A percentile compares a stretch with the other conserved stretches of the same genome.
phyloP scores from a whole-genome alignment of 2,329 filamentous ascomycete genomes.

The Ophiocordyceps unilateralis region DNA sequence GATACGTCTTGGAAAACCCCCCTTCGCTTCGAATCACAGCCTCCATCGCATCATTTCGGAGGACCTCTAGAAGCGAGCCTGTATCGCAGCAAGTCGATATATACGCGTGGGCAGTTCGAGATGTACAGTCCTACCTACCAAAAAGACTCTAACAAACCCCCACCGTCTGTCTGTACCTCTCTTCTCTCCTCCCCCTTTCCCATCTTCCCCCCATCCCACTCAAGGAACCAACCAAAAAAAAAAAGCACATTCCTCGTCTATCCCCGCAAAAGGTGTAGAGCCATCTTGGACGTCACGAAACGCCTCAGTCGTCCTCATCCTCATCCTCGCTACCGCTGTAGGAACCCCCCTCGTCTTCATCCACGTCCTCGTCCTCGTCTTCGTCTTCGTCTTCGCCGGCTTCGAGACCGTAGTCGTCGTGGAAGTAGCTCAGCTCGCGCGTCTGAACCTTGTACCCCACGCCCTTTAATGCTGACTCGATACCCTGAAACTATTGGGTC shows the following conservation, averaged over 20 bases:
- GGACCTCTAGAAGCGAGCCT: not conserved
- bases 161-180: too few relatives aligned
- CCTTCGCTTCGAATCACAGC: too few relatives aligned
- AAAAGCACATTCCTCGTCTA: too few relatives aligned
- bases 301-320: not conserved
- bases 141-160: not conserved
- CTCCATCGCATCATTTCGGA: too few relatives aligned
- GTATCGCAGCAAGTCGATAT: not conserved
- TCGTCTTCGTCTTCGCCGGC: slow-evolving; percentile 37
- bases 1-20: too few relatives aligned
- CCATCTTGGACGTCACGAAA: too few relatives aligned
- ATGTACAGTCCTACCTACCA: not conserved
- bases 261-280: too few relatives aligned
- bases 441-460: slow-evolving; percentile 67
- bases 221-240: not conserved
- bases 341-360: slow-evolving; percentile 7
- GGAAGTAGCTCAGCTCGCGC: slow-evolving; percentile 59
- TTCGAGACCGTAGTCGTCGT: slow-evolving; percentile 77
- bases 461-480: slow-evolving; percentile 55
- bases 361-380: slow-evolving; percentile 14
- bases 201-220: not conserved
- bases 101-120: not conserved
- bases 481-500: slow-evolving; percentile 32
- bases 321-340: not conserved
- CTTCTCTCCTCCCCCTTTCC: not conserved